Evolutionary conservation across 2,329 filamentous ascomycete species (phyloP).

Genomic region (Harringtonia lauricola): DNA sequence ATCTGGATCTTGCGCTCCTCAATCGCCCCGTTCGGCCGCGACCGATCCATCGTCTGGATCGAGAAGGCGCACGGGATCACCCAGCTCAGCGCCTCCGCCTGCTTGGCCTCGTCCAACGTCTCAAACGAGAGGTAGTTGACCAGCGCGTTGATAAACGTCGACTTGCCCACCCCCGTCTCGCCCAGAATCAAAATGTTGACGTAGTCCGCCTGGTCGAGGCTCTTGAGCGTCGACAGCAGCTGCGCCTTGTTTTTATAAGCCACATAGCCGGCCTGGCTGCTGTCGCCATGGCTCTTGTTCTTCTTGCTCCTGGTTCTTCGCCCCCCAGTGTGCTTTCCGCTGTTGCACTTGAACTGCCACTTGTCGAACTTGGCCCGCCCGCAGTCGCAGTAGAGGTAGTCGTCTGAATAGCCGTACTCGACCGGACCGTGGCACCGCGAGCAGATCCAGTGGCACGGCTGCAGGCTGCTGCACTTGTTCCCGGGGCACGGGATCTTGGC

Average conservation of each 20-base stretch:
- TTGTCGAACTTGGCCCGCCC: slow-evolving; percentile 16
- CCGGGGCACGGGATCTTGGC: slow-evolving; percentile 23
- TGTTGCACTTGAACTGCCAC: slow-evolving; percentile 22
- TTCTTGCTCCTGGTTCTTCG: background rate
- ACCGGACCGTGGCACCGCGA: slow-evolving; percentile 14
- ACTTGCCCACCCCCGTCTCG: slow-evolving; percentile 37
- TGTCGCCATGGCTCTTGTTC: background rate
- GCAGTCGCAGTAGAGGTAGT: slow-evolving; percentile 26
- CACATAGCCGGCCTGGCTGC: background rate
- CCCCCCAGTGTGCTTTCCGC: slow-evolving; percentile 12
- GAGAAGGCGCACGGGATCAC: slow-evolving; percentile 29
- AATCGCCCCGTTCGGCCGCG: slow-evolving; percentile 13
- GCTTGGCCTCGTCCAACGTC: slow-evolving; percentile 26
- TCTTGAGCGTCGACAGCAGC: background rate
- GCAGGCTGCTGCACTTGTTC: slow-evolving; percentile 11
- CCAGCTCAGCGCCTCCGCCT: slow-evolving; percentile 17
- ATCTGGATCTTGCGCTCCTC: slow-evolving; percentile 18
- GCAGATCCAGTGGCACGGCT: slow-evolving; percentile 12
- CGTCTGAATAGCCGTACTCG: slow-evolving; percentile 18
- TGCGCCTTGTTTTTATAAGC: background rate
- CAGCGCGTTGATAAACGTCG: slow-evolving; percentile 36
- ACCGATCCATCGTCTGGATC: slow-evolving; percentile 19
- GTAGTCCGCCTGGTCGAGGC: slow-evolving; percentile 16
- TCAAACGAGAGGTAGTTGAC: slow-evolving; percentile 30
- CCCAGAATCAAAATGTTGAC: slow-evolving; percentile 34